Conservation (phyloP, 139 green algal genomes). For the Diplosphaera chodatii region DNA sequence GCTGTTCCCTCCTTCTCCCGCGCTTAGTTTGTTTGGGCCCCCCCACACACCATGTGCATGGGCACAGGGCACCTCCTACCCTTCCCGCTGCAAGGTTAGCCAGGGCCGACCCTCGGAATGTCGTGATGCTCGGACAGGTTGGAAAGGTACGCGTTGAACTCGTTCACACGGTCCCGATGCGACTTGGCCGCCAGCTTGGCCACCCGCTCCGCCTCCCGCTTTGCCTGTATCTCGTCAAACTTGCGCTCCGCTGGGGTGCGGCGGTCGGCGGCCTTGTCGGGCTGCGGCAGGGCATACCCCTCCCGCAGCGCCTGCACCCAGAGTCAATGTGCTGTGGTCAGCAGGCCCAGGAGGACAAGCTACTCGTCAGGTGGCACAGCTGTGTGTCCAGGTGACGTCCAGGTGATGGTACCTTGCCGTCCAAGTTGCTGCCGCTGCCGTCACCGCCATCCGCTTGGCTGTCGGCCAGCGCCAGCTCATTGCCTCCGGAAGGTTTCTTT, state of each 20-base stretch:
- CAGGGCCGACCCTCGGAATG: constrained; percentile 76
- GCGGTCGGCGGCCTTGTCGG: constrained; percentile 37
- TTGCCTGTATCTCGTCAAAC: constrained; percentile 45
- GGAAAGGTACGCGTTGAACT: constrained; percentile 78
- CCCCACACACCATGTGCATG: too few species aligned
- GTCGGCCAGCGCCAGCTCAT: constrained; percentile 7
- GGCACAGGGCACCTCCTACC: too few species aligned
- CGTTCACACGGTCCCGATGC: constrained; percentile 71
- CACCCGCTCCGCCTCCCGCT: constrained; percentile 63
- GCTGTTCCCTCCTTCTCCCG: too few species aligned
- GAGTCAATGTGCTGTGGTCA: too few species aligned
- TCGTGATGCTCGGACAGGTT: constrained; percentile 79
- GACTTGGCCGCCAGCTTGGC: constrained; percentile 66
- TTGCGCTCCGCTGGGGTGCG: constrained; percentile 77
- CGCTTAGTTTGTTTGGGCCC: too few species aligned
- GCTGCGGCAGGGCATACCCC: constrained; percentile 32
- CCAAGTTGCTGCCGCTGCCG: constrained; percentile 6
- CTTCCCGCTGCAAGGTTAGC: too few species aligned
- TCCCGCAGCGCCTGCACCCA: constrained; percentile 23
- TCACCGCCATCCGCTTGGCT: constrained; percentile 3
- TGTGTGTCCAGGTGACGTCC: too few species aligned
- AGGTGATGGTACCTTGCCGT: background rate
- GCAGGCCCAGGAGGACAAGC: too few species aligned
- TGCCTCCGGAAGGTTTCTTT: constrained; percentile 72
- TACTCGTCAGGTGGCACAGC: too few species aligned